A percentile compares a stretch with the other conserved stretches of the same genome.
These are phyloP conservation scores for Berkeleyomyces basicola DNA, from an alignment of 2,329 filamentous ascomycete genomes.

Conservation along the genomic window DNA sequence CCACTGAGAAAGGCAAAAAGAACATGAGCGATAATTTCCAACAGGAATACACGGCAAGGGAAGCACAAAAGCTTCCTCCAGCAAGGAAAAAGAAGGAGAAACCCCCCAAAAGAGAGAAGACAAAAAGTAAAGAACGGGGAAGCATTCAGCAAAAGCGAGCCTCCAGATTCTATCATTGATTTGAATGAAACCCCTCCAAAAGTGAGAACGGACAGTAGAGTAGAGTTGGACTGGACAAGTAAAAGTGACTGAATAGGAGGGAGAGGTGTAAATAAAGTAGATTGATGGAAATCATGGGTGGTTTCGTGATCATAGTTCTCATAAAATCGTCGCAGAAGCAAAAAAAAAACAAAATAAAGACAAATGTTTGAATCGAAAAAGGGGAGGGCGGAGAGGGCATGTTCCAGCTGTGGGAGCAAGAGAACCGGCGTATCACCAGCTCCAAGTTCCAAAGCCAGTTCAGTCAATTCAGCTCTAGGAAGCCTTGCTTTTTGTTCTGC, in stretches of 20 bases:
- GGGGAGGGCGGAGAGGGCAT: neutral
- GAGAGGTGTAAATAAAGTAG: neutral
- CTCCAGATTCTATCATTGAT: neutral
- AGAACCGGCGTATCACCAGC: too few species aligned
- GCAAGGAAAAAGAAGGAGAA: neutral
- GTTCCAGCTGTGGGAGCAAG: too few species aligned
- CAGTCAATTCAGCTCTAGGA: too few species aligned
- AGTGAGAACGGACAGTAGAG: too few species aligned
- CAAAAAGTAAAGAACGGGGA: neutral
- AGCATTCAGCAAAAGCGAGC: neutral
- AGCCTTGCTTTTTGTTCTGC: too few species aligned
- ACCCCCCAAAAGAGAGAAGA: neutral
- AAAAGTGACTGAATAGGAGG: neutral
- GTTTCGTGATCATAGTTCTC: slow-evolving; percentile 8
- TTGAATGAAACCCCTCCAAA: neutral
- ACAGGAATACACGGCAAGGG: too few species aligned
- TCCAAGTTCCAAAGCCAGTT: too few species aligned
- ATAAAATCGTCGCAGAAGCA: slow-evolving; percentile 7
- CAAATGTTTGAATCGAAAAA: neutral
- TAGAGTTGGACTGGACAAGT: too few species aligned
- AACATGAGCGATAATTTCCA: neutral
- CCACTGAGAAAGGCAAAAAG: neutral
- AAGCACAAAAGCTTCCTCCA: neutral
- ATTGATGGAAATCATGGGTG: neutral
- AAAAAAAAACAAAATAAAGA: neutral